Base-by-base conservation (phyloP, 495 filamentous ascomycete genomes). In the Viridothelium virens region DNA sequence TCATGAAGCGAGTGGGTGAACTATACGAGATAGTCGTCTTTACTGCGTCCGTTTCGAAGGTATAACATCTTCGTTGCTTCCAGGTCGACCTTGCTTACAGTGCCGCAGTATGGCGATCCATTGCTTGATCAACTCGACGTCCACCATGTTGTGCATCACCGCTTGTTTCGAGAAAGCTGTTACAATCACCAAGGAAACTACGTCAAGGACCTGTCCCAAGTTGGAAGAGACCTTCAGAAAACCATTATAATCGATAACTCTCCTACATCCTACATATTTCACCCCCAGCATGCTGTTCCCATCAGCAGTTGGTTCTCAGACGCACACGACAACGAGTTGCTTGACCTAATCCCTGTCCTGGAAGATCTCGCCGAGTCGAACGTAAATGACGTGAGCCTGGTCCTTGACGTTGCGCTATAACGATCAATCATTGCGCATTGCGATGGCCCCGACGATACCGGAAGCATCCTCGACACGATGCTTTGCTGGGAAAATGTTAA, bases 251-350 rank as follows among this genome's bases (percentile, higher is more conserved):
- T 99, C 73, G 94, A 99, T 79, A 99, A 99, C 78, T 97, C 94
- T 33, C 95, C 94, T 18, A 99, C 95, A 16, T 96, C 92, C 31
- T 99, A 99, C 78, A 97, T 97, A 73, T 99, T 99, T 82, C 94
- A 99, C 72, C 94, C 95, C 14, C 93, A 99, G 80, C 94, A 99
- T 77, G 94, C 94, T 66, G 94, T 99, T 56, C 94, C 94, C 33
- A 99, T 99, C 79, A 97, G 93, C 84, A 97, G 93, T 83, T 99
- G 94, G 94, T 99, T 99, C 81, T 97, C 92, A 72, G 94, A 99
- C 79, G 94, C 95, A 65, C 94, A 99, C 78, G 94, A 99, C 80
- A 99, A 99, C 77, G 94, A 99, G 82, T 85, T 99, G 66, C 83
- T 99, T 71, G 94, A 99, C 74, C 82, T 99, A 68, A 99, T 99